Base-by-base conservation (phyloP, 2,329 filamentous ascomycete species). In the Epichloe scottii region DNA sequence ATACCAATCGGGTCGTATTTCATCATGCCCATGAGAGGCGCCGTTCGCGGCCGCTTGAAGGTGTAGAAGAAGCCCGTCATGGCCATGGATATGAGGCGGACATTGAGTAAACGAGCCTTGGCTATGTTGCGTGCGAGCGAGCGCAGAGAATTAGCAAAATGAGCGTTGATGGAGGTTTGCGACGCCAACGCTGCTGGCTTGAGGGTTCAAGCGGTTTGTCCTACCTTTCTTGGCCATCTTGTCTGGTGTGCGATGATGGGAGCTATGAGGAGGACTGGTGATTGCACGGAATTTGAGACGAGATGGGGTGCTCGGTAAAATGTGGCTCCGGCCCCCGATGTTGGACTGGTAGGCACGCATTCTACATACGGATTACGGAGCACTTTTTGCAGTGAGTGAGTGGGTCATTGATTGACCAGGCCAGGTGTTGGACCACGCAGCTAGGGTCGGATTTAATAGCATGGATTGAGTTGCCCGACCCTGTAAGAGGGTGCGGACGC, bases 41-140 rank as follows among this genome's bases (percentile, higher is more conserved):
- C 78, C 33, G 80, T 78, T 59, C 93, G 84, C 12, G 89, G 90
- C 53, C 94, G 84, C 60, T 85, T 78, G 69, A 95, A 82, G 50
- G 89, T 94, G 70, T 91, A 90, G 77, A 91, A 98, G 78, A 89
- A 98, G 63, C 93, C 93, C 26, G 93, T 98, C 85, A 95, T 85
- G 67, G 93, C 93, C 93, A 98, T 98, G 57, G 89, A 95, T 68
- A 98, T 76, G 59, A 98, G 85, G 67, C 93, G 90, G 68, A 96
- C 91, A 66, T 87, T 81, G 66, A 98, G 84, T 59, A 91, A 85
- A 68, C 94, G 89, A 65, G 90, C 87, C 77, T 97, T 97, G 55
- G 77, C 89, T 94, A 67, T 21, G 14, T 23, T 17, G 45, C 11
- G 26, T 41, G 39, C 5, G 23, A 34, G 14, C 4, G 21, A 21